These are phyloP conservation scores for Candida frijolesensis DNA, from an alignment of 1,139 yeast species.

Conservation along the genomic window DNA sequence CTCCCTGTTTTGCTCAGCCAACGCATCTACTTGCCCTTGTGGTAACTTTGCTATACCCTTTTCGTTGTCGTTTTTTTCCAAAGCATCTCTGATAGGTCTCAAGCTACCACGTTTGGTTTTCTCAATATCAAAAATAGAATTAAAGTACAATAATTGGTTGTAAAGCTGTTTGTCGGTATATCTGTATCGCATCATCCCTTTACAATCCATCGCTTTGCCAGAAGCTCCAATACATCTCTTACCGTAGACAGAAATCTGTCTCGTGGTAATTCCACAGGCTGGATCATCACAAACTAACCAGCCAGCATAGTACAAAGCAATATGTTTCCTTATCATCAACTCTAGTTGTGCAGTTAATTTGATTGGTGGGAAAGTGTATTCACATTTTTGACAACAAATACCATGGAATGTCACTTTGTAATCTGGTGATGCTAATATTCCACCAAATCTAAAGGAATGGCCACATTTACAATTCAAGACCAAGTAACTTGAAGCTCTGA, in stretches of 20 bases:
- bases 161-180: conserved; percentile 82
- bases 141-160: conserved; percentile 81
- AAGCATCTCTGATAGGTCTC: conserved; percentile 47
- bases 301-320: conserved; percentile 79
- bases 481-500: conserved; percentile 62
- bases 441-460: conserved; percentile 65
- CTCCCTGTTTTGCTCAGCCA: conserved; percentile 79
- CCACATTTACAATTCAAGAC: conserved; percentile 68
- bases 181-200: conserved; percentile 79
- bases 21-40: conserved; percentile 64
- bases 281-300: conserved; percentile 85
- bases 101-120: conserved; percentile 63
- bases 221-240: conserved; percentile 73
- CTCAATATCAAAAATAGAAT: conserved; percentile 79
- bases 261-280: conserved; percentile 77
- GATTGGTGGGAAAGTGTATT: conserved; percentile 49
- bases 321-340: conserved; percentile 63
- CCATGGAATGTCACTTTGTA: conserved; percentile 69
- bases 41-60: conserved; percentile 42
- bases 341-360: conserved; percentile 75
- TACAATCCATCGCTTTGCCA: conserved; percentile 69
- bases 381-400: conserved; percentile 67
- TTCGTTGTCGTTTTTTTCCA: conserved; percentile 17
- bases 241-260: conserved; percentile 90
- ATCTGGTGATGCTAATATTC: conserved; percentile 63